Percentiles rank a stretch among this genome's conserved stretches.
phyloP scores from a whole-genome alignment of 2,329 filamentous ascomycete genomes.

The Botryosphaeria dothidea region DNA sequence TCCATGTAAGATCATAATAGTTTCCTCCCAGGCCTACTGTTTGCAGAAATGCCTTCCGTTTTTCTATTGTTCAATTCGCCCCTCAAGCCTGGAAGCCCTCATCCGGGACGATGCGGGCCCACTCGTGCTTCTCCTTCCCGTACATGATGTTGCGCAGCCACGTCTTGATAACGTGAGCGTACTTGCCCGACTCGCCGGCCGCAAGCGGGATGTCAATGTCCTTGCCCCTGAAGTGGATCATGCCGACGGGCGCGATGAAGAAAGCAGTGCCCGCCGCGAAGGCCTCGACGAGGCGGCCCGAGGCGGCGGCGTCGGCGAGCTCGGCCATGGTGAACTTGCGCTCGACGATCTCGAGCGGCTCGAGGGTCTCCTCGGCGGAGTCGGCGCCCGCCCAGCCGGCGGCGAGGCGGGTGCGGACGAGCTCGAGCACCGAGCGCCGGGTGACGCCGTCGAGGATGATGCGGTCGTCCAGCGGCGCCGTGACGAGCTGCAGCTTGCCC shows the following conservation, averaged over 20 bases:
- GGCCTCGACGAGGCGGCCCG: constrained; percentile 78
- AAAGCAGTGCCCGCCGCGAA: constrained; percentile 84
- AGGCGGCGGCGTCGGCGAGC: constrained; percentile 67
- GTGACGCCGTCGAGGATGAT: constrained; percentile 89
- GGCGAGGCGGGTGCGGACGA: constrained; percentile 64
- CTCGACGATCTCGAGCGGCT: constrained; percentile 71
- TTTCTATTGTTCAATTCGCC: no score
- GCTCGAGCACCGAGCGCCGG: constrained; percentile 74
- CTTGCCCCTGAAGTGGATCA: constrained; percentile 48
- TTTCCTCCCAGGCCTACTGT: not conserved
- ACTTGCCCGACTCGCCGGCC: constrained; percentile 43
- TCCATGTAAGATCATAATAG: not conserved
- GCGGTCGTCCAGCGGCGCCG: constrained; percentile 77
- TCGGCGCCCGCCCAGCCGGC: constrained; percentile 26
- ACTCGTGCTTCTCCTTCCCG: constrained; percentile 47
- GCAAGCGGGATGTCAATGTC: constrained; percentile 45
- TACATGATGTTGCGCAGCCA: constrained; percentile 54
- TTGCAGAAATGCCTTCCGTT: not conserved
- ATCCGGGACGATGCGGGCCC: constrained; percentile 49
- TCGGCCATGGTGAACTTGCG: constrained; percentile 80
- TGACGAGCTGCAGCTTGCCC: constrained; percentile 70
- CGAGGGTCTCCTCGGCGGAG: constrained; percentile 29
- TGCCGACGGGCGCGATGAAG: constrained; percentile 49
- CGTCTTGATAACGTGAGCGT: constrained; percentile 45
- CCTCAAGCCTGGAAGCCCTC: constrained; percentile 18